Evolutionary conservation across 805 yeast genomes (phyloP), one percentile per base, ranked within the genome.

Genomic region (Wickerhamomyces bisporus): DNA sequence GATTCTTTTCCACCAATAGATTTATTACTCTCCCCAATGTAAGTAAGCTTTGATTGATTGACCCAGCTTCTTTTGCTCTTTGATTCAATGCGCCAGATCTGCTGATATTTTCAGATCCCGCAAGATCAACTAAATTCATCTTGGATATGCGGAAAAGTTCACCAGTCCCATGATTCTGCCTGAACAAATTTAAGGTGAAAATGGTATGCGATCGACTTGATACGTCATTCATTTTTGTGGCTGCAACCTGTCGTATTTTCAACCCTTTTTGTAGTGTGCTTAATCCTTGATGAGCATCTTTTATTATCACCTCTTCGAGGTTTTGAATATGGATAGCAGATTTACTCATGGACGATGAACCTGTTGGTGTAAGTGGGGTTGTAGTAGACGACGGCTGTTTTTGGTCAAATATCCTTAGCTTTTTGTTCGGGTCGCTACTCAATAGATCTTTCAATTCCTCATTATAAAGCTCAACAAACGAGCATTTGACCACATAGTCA

Each of bases 1-100:
- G 61, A 15, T 71, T 67, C 32, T 72, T 71, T 48, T 79, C 86
- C 1, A 78, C 85, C 15, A 82, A 60, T 1, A 79, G 70, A 56
- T 83, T 88, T 16, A 91, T 89, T 1, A 91, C 97, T 44, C 95
- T 69, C 1, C 98, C 98, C 30, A 91, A 68, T 0, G 96, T 81
- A 26, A 91, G 64, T 36, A 91, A 66, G 58, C 94, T 82, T 59
- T 87, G 95, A 60, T 91, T 91, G 35, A 89, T 89, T 15, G 86
- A 77, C 0, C 96, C 97, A 0, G 97, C 96, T 55, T 91, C 98
- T 48, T 87, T 79, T 0, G 96, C 96, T 31, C 96, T 70, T 55
- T 78, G 82, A 48, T 84, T 79, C 18, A 77, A 70, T 0, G 97
- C 96, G 3, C 98, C 98, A 0, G 96, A 85, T 50, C 87, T 68